Percentiles rank a stretch among this genome's conserved stretches.
Conservation (phyloP, 495 filamentous ascomycete genomes). For the Penicillium coprophilum region DNA sequence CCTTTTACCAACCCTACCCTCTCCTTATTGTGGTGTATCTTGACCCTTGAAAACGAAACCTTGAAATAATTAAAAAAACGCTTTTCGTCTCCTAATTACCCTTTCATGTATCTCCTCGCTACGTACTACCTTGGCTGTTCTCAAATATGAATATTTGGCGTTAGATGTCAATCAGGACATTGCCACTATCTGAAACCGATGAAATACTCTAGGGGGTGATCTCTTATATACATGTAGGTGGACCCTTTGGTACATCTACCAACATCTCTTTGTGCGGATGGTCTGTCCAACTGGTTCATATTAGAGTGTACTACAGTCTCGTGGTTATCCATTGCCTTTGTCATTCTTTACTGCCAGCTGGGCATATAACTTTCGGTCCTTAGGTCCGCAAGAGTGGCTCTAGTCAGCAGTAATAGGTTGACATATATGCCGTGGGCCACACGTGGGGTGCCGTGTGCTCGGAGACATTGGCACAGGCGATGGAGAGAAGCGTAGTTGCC, state of each 20-base stretch:
- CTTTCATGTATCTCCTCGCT: neutral
- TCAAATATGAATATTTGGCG: neutral
- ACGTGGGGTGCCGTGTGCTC: no score
- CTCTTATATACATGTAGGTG: neutral
- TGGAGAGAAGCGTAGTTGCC: no score
- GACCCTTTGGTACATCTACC: neutral
- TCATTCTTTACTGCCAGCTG: no score
- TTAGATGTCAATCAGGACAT: neutral
- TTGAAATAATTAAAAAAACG: slow-evolving; percentile 13
- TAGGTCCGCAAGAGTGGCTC: no score
- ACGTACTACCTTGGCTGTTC: neutral
- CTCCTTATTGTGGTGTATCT: slow-evolving; percentile 4
- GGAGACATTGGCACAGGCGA: no score
- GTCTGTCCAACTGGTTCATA: neutral
- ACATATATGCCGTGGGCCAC: no score
- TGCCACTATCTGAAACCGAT: neutral
- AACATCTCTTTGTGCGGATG: neutral
- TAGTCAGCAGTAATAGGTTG: no score
- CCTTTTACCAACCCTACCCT: slow-evolving; percentile 1
- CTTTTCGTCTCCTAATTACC: slow-evolving; percentile 6
- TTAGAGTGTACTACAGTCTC: no score
- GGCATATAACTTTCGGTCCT: no score
- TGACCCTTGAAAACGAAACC: slow-evolving; percentile 9
- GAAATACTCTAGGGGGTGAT: neutral
- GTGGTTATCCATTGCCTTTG: no score